A percentile compares a stretch with the other conserved stretches of the same genome.
Conservation (phyloP, 164 flowering plant species). For the Vitis rotundifolia region DNA sequence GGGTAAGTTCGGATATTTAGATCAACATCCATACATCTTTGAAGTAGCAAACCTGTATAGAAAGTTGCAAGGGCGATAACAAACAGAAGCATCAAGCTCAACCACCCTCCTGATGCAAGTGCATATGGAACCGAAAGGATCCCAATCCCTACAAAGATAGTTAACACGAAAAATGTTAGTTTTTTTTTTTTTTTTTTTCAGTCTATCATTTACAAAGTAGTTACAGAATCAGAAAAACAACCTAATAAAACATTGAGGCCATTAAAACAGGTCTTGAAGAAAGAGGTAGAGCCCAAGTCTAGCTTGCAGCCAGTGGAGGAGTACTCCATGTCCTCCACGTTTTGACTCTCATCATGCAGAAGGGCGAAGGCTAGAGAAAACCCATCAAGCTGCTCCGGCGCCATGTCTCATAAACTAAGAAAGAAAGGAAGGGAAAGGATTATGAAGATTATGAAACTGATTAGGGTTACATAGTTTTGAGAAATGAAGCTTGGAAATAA, state of each 20-base stretch:
- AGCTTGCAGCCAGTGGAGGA: too few species aligned
- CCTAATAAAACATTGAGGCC: conserved; percentile 58
- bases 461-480: too few species aligned
- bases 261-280: conserved; percentile 46
- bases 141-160: conserved; percentile 55
- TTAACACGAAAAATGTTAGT: too few species aligned
- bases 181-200: too few species aligned
- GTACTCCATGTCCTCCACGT: conserved; percentile 23
- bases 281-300: conserved; percentile 18
- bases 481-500: too few species aligned
- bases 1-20: conserved; percentile 51
- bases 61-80: conserved; percentile 36
- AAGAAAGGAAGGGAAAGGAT: too few species aligned
- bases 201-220: not conserved
- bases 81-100: conserved; percentile 52
- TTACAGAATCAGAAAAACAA: conserved; percentile 10
- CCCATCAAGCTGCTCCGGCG: too few species aligned
- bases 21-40: conserved; percentile 59
- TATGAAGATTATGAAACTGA: too few species aligned
- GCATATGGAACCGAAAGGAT: conserved; percentile 68
- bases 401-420: too few species aligned
- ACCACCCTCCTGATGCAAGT: conserved; percentile 73
- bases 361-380: too few species aligned
- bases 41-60: conserved; percentile 55
- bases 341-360: too few species aligned